A percentile compares a stretch with the other conserved stretches of the same genome.
Conservation (phyloP, 2,329 filamentous ascomycete species). For the Stachybotrys echinatus region DNA sequence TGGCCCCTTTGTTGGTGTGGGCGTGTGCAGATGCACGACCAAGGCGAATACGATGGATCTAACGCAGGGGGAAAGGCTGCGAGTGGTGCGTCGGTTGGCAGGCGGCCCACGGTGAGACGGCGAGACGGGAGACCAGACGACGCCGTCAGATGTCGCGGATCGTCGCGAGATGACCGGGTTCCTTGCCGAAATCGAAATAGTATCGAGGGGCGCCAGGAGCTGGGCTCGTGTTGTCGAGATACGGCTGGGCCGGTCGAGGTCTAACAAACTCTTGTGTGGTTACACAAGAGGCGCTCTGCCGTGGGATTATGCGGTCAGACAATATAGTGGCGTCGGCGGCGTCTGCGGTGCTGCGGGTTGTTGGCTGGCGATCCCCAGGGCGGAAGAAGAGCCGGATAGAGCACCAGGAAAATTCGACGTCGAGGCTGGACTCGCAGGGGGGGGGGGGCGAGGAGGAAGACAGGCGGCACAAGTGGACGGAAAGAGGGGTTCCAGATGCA, state of each 20-base stretch:
- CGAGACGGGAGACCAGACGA: too few relatives aligned
- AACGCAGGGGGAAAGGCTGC: constrained; percentile 8
- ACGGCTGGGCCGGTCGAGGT: not conserved
- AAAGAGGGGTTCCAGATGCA: not conserved
- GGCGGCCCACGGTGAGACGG: too few relatives aligned
- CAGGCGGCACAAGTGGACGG: not conserved
- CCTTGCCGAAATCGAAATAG: constrained; percentile 12
- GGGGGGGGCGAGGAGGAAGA: not conserved
- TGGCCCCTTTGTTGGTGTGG: too few relatives aligned
- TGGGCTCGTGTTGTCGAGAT: not conserved
- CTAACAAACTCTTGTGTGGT: not conserved
- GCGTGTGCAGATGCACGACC: too few relatives aligned
- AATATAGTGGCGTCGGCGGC: not conserved
- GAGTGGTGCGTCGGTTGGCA: constrained; percentile 14
- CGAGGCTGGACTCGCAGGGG: not conserved
- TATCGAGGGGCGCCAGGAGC: not conserved
- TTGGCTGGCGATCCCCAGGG: not conserved
- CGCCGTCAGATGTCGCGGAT: not conserved
- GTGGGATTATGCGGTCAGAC: not conserved
- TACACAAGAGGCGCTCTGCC: not conserved
- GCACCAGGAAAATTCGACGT: not conserved
- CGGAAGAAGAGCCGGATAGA: not conserved
- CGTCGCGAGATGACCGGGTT: constrained; percentile 15
- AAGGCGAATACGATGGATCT: constrained; percentile 7
- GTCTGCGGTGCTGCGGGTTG: not conserved